These are phyloP conservation scores for Solanum etuberosum DNA, from an alignment of 257 asterid genomes.

Conservation along the genomic window DNA sequence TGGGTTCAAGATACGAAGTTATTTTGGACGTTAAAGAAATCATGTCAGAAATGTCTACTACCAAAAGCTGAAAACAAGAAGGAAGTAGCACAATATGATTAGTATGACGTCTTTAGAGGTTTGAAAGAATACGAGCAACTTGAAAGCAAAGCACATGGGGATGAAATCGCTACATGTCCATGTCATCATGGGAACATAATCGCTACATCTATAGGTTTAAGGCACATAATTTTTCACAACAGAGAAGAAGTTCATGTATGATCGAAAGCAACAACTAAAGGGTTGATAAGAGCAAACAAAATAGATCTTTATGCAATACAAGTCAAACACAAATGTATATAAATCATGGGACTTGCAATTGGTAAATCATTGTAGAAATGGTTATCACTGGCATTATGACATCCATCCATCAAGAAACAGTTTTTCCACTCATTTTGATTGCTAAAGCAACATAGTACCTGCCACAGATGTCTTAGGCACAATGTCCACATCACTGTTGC, in stretches of 20 bases:
- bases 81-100: neutral
- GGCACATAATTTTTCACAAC: neutral
- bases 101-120: neutral
- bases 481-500: neutral
- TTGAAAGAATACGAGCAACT: neutral
- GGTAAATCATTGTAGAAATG: neutral
- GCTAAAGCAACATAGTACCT: neutral
- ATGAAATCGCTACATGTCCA: neutral
- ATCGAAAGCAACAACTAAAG: neutral
- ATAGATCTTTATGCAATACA: neutral
- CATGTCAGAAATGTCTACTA: neutral
- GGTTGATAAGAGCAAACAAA: neutral
- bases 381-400: neutral
- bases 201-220: neutral
- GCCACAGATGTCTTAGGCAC: neutral
- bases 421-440: neutral
- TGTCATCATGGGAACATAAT: neutral
- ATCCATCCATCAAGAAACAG: neutral
- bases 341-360: neutral
- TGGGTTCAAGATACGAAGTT: neutral
- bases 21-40: neutral
- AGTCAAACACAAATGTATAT: neutral
- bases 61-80: neutral
- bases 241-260: neutral
- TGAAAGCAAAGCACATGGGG: neutral